Percentiles rank a stretch among this genome's conserved stretches.
Conservation (phyloP, 257 asterid genomes). For the Henckelia pumila region DNA sequence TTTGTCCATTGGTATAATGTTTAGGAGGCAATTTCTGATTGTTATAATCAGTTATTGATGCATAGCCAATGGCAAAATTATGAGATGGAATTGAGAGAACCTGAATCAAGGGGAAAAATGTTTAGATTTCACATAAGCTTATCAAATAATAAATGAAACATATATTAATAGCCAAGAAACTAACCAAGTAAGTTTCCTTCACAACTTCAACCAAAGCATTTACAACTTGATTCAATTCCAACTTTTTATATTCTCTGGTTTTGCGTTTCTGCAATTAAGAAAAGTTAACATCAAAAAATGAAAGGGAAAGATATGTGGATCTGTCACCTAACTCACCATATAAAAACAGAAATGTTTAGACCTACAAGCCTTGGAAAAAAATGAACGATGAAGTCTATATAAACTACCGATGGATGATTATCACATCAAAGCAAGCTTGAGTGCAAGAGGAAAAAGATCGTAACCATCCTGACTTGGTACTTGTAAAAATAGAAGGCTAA, state of each 20-base stretch:
- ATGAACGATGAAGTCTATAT: background rate
- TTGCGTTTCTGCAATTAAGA: conserved; percentile 68
- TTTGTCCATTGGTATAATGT: conserved; percentile 68
- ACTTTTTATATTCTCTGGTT: conserved; percentile 48
- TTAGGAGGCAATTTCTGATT: conserved; percentile 66
- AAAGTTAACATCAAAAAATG: conserved; percentile 18
- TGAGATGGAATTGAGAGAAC: conserved; percentile 81
- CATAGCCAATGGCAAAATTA: conserved; percentile 67
- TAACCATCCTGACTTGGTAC: conserved; percentile 9
- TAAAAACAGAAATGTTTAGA: conserved; percentile 7
- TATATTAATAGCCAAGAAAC: conserved; percentile 19
- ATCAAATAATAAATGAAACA: conserved; percentile 9
- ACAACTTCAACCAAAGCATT: conserved; percentile 79
- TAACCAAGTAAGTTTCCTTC: conserved; percentile 86
- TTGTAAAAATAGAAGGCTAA: conserved; percentile 22
- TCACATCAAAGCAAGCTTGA: conserved; percentile 15
- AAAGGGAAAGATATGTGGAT: conserved; percentile 1
- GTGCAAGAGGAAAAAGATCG: conserved; percentile 7
- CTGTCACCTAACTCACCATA: conserved; percentile 5
- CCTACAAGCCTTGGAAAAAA: conserved; percentile 16
- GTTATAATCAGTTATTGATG: conserved; percentile 78
- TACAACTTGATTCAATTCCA: conserved; percentile 75
- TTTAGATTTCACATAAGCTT: conserved; percentile 15
- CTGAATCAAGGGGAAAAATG: conserved; percentile 33
- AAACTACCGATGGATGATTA: conserved; percentile 12